Evolutionary conservation across 805 yeast species (phyloP).

Genomic region (Myxozyma monticola): DNA sequence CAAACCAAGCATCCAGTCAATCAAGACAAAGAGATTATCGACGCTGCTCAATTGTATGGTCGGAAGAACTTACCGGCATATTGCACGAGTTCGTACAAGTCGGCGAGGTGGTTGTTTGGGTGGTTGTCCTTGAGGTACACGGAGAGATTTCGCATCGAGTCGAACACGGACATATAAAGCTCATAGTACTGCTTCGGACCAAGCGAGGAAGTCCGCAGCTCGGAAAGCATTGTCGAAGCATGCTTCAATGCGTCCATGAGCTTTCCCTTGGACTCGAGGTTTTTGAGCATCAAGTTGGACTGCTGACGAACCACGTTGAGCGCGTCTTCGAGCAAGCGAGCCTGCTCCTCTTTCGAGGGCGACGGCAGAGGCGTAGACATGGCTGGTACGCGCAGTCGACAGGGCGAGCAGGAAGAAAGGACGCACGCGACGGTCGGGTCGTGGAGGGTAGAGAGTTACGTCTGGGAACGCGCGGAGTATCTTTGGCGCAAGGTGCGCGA

Average conservation of each 20-base stretch:
- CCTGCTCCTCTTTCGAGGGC: conserved; percentile 32
- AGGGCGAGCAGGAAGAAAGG: not conserved
- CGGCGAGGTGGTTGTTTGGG: conserved; percentile 73
- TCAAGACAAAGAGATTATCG: not conserved
- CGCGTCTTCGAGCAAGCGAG: conserved; percentile 46
- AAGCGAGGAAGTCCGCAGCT: conserved; percentile 70
- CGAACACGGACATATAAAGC: conserved; percentile 72
- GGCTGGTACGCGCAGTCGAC: not conserved
- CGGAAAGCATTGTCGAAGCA: conserved; percentile 77
- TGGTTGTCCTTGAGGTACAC: conserved; percentile 66
- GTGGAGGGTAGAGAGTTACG: not conserved
- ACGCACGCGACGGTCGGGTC: not conserved
- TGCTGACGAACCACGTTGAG: conserved; percentile 63
- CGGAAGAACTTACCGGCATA: conserved; percentile 56
- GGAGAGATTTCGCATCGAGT: conserved; percentile 70
- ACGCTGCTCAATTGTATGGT: not conserved
- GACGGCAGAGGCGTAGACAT: conserved; percentile 31
- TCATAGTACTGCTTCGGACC: conserved; percentile 94
- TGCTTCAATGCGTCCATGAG: conserved; percentile 87
- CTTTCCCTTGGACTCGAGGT: conserved; percentile 64
- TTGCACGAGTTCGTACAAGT: conserved; percentile 90
- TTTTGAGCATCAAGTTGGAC: conserved; percentile 70
- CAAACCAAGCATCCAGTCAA: not conserved
- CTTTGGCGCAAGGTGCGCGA: too few relatives aligned
- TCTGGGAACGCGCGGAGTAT: too few relatives aligned